Conservation (phyloP, 371 early-diverging fungal species). For the Rhizopus stolonifer region DNA sequence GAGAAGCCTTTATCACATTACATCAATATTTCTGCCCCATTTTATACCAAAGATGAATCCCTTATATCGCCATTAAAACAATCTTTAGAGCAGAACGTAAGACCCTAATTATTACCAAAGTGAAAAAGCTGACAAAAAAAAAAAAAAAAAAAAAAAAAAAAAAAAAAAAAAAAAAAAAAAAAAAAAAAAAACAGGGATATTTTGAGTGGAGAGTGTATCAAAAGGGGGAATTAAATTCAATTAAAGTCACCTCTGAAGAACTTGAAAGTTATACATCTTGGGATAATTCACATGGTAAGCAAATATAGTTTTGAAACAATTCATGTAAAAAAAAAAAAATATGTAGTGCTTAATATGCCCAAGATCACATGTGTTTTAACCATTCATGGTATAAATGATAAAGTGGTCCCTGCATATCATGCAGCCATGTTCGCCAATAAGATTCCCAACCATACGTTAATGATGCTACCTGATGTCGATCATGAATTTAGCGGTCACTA, state of each 20-base stretch:
- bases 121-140: no score
- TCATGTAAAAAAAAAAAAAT: not conserved
- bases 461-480: constrained; percentile 48
- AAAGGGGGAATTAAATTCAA: constrained; percentile 10
- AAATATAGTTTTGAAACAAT: no score
- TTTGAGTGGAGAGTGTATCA: constrained; percentile 26
- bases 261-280: constrained; percentile 21
- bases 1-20: constrained; percentile 33
- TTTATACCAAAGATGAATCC: constrained; percentile 28
- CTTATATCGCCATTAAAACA: not conserved
- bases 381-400: constrained; percentile 52
- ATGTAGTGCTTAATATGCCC: constrained; percentile 47
- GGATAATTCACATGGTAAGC: constrained; percentile 42
- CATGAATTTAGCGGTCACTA: constrained; percentile 48
- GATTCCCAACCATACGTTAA: constrained; percentile 47
- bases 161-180: no score
- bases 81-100: constrained; percentile 5
- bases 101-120: no score
- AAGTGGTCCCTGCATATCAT: constrained; percentile 54
- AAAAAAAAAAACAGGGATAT: constrained; percentile 12
- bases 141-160: no score
- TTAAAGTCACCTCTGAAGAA: constrained; percentile 23
- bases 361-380: constrained; percentile 51
- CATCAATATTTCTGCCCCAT: constrained; percentile 50
- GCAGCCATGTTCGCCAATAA: constrained; percentile 47